A percentile compares a stretch with the other conserved stretches of the same genome.
Evolutionary conservation across 2,329 filamentous ascomycete genomes (phyloP).

Genomic region (Graphiopsis chlorocephala): DNA sequence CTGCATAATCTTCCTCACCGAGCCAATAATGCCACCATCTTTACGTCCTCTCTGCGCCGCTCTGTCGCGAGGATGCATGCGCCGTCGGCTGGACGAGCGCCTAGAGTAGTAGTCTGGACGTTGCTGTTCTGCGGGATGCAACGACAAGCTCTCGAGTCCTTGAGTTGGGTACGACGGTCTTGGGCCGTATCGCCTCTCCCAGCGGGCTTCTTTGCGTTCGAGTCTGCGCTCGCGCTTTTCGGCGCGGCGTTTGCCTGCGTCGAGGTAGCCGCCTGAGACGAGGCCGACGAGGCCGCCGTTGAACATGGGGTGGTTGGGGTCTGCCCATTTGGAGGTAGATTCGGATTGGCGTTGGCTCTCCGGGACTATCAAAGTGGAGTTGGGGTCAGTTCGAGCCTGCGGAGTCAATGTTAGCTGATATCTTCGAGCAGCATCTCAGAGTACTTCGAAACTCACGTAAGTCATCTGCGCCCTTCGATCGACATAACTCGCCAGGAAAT

Average conservation of each 20-base stretch:
- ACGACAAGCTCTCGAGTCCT: background rate
- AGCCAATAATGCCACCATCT: constrained; percentile 11
- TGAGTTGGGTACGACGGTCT: background rate
- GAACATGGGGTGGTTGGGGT: constrained; percentile 52
- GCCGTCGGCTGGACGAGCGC: background rate
- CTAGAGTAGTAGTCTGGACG: background rate
- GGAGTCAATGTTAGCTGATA: constrained; percentile 22
- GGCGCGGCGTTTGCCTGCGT: constrained; percentile 23
- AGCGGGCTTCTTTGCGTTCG: constrained; percentile 17
- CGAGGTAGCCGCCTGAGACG: constrained; percentile 46
- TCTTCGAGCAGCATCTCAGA: background rate
- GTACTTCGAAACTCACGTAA: constrained; percentile 36
- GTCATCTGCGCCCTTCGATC: constrained; percentile 49
- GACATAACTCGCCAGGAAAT: constrained; percentile 49
- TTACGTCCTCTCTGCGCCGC: background rate
- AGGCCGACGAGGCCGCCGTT: constrained; percentile 48
- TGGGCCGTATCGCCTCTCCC: constrained; percentile 16
- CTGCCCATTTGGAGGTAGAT: constrained; percentile 49
- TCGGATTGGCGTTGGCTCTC: constrained; percentile 39
- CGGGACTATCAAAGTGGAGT: constrained; percentile 37
- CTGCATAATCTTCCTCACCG: constrained; percentile 23
- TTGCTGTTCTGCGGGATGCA: background rate
- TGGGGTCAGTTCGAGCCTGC: constrained; percentile 42
- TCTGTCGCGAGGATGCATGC: background rate
- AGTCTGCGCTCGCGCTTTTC: constrained; percentile 15